Evolutionary conservation across 345 rosid genomes (phyloP).

Genomic region (Eutrema yunnanense): DNA sequence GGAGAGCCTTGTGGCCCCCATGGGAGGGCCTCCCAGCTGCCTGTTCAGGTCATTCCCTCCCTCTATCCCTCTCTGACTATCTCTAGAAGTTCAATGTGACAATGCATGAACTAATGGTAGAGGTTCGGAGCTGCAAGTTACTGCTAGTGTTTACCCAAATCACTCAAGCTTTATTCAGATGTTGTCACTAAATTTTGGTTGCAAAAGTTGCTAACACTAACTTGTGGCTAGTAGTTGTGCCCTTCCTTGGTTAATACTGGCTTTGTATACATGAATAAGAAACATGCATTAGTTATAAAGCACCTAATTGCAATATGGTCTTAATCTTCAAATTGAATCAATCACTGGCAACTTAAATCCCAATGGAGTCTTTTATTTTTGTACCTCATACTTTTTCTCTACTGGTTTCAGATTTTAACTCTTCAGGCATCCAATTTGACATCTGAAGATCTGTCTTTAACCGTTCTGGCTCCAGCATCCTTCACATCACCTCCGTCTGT

Average conservation of each 20-base stretch:
- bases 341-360: neutral
- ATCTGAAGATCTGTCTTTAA: constrained; percentile 80
- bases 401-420: constrained; percentile 69
- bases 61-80: neutral
- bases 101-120: neutral
- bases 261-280: neutral
- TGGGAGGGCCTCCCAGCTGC: constrained; percentile 68
- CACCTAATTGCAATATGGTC: neutral
- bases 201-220: neutral
- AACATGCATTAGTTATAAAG: neutral
- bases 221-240: constrained; percentile 5
- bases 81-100: neutral
- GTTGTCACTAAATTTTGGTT: neutral
- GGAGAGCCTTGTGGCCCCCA: constrained; percentile 53
- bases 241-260: neutral
- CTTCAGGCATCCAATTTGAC: constrained; percentile 96
- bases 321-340: neutral
- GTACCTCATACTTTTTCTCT: constrained; percentile 15
- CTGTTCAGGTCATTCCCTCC: constrained; percentile 63
- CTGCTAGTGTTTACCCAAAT: constrained; percentile 7
- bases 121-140: neutral
- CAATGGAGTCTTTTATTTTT: neutral
- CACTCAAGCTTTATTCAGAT: neutral
- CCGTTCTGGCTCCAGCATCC: constrained; percentile 91
- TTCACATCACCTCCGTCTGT: constrained; percentile 81